Evolutionary conservation across 306 rosid species (phyloP).

Genomic region (Quercus agrifolia): DNA sequence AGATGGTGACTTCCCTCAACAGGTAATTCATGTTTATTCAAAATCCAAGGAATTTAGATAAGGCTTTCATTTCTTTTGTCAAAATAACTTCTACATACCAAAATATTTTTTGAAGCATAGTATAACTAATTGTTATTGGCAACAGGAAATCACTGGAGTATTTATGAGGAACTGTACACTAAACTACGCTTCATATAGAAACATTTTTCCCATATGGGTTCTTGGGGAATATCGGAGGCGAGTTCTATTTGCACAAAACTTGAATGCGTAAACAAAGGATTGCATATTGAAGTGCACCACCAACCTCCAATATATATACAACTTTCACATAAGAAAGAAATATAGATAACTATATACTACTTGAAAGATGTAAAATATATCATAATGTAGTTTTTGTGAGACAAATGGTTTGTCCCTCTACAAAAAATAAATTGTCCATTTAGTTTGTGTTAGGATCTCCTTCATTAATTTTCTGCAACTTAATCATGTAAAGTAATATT

Average conservation of each 20-base stretch:
- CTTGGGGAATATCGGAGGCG: conserved; percentile 41
- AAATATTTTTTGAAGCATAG: not conserved
- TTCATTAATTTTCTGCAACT: no score
- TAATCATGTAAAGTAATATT: no score
- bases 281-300: not conserved
- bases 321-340: no score
- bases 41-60: not conserved
- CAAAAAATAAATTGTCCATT: no score
- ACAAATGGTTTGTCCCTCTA: no score
- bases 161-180: conserved; percentile 47
- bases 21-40: conserved; percentile 27
- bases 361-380: not conserved
- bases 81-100: not conserved
- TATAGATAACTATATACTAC: not conserved
- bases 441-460: no score
- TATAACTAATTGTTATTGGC: not conserved
- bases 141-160: conserved; percentile 51
- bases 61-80: not conserved
- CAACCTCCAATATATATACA: no score
- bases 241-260: conserved; percentile 15
- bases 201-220: conserved; percentile 63
- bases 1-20: conserved; percentile 72
- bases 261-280: not conserved
- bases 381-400: no score
- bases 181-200: conserved; percentile 44